Evolutionary conservation across 805 yeast genomes (phyloP), one percentile per base, ranked within the genome.

Genomic region (Wickerhamomyces bisporus): DNA sequence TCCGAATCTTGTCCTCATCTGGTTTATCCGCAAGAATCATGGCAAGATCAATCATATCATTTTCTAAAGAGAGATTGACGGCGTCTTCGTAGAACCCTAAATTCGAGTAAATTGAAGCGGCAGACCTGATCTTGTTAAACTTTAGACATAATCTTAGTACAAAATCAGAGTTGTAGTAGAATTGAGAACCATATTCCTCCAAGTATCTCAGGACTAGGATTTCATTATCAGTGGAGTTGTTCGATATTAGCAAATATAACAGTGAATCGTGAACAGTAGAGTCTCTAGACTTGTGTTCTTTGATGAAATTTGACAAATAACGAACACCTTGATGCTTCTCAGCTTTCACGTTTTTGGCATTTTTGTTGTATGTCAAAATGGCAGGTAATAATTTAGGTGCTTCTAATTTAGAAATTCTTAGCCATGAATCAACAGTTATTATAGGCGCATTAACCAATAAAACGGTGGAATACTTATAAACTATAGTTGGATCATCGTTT

Each of bases 21-120:
- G 73, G 71, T 43, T 69, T 70, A 42, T 77, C 81, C 3, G 84
- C 83, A 9, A 77, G 70, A 3, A 67, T 55, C 21, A 70, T 67
- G 2, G 83, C 89, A 31, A 76, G 62, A 18, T 79, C 81, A 6
- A 77, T 60, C 48, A 81, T 62, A 25, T 75, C 74, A 43, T 76
- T 62, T 4, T 74, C 70, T 32, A 93, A 63, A 0, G 96, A 91
- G 39, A 93, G 57, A 34, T 70, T 69, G 26, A 89, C 77, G 0
- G 98, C 97, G 38, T 85, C 88, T 43, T 87, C 95, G 53, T 71
- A 85, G 32, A 84, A 68, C 4, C 71, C 75, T 59, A 86, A 61
- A 35, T 75, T 66, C 1, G 93, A 75, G 49, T 83, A 78, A n/a
- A 93, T 71, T 41, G 74, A 71, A 9, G 87, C 77, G 1, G 95